These are phyloP conservation scores for Carex kokanica DNA, from an alignment of 176 grass and related monocot genomes.

Conservation along the genomic window DNA sequence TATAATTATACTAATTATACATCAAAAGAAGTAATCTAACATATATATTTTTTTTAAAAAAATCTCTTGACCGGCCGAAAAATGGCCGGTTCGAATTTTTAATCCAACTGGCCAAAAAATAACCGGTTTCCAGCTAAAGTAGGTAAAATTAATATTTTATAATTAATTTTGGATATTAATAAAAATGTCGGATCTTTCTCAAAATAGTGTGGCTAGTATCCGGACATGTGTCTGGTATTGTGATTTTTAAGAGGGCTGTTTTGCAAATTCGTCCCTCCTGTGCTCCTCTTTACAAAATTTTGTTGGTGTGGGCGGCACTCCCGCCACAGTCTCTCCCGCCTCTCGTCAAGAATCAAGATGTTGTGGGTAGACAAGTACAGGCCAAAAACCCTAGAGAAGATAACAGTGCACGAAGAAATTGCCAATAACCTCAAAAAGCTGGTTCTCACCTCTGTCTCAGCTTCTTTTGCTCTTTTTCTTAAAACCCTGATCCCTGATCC, in stretches of 20 bases:
- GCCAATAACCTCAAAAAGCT: conserved; percentile 80
- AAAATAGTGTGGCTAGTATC: too few relatives aligned
- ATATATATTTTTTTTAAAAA: too few relatives aligned
- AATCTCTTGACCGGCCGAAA: too few relatives aligned
- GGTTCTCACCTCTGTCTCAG: conserved; percentile 35
- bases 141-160: too few relatives aligned
- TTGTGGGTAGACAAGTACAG: conserved; percentile 99
- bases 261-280: neutral
- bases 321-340: conserved; percentile 33
- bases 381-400: conserved; percentile 80
- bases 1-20: too few relatives aligned
- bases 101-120: too few relatives aligned
- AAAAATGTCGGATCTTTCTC: too few relatives aligned
- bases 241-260: neutral
- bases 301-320: neutral
- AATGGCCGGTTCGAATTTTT: too few relatives aligned
- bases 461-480: neutral
- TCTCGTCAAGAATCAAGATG: conserved; percentile 60
- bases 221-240: neutral
- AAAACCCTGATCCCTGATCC: neutral
- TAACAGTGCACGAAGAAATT: conserved; percentile 78
- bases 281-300: neutral
- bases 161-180: too few relatives aligned
- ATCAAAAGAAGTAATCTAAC: too few relatives aligned
- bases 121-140: too few relatives aligned